Conservation (phyloP, 805 yeast genomes). For the Scheffersomyces ergatensis region DNA sequence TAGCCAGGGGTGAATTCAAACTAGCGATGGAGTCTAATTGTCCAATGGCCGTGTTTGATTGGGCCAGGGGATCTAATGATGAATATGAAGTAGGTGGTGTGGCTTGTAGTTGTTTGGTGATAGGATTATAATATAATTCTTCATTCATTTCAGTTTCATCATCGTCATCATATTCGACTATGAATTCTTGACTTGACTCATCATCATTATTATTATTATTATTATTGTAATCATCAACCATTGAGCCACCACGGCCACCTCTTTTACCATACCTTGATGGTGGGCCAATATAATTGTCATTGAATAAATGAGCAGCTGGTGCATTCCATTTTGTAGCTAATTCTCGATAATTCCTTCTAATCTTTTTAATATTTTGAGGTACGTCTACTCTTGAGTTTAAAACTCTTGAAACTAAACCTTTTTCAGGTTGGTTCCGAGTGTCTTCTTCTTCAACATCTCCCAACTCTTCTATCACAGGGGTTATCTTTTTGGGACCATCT, state of each 20-base stretch:
- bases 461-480: neutral
- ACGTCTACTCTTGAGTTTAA: neutral
- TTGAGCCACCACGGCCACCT: neutral
- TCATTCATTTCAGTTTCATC: conserved; percentile 16
- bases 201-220: too few species aligned
- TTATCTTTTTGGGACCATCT: neutral
- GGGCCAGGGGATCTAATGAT: conserved; percentile 7
- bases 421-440: neutral
- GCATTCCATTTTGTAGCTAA: conserved; percentile 30
- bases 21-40: neutral
- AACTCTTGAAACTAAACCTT: too few species aligned
- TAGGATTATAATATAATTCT: conserved; percentile 30
- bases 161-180: conserved; percentile 27
- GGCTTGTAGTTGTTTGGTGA: conserved; percentile 29
- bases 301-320: conserved; percentile 21
- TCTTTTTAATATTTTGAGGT: conserved; percentile 4
- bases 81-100: conserved; percentile 19
- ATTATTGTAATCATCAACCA: too few species aligned
- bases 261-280: neutral
- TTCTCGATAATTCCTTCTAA: conserved; percentile 17
- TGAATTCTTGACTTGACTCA: conserved; percentile 17
- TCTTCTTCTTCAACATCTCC: neutral
- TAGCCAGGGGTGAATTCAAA: conserved; percentile 14
- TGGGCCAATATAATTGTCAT: conserved; percentile 2
- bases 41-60: neutral